A percentile compares a stretch with the other conserved stretches of the same genome.
These are phyloP conservation scores for Fusarium protoensiforme DNA, from an alignment of 2,329 filamentous ascomycete species.

Conservation along the genomic window DNA sequence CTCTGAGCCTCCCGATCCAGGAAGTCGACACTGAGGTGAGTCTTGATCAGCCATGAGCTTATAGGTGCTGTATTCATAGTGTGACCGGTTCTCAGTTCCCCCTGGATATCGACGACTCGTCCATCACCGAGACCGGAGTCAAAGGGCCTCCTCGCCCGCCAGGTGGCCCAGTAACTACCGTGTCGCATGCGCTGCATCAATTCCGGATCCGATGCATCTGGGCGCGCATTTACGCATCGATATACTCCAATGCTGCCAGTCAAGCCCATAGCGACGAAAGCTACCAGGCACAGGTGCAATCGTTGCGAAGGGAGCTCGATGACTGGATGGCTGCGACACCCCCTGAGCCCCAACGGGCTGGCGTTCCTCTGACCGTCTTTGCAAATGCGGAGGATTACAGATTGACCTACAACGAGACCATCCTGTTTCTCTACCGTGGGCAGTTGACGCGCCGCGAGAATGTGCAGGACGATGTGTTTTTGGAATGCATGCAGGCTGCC, in stretches of 20 bases:
- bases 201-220: conserved; percentile 10
- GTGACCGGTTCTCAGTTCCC: conserved; percentile 1
- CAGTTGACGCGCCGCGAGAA: conserved; percentile 26
- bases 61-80: not conserved
- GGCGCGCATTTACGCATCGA: conserved; percentile 4
- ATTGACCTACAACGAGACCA: conserved; percentile 28
- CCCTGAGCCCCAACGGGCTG: not conserved
- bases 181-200: conserved; percentile 5
- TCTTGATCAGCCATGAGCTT: not conserved
- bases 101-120: conserved; percentile 9
- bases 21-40: conserved; percentile 19
- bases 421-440: conserved; percentile 38
- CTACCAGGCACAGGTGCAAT: not conserved
- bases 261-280: not conserved
- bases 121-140: not conserved
- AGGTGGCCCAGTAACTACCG: not conserved
- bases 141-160: not conserved
- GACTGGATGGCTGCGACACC: conserved; percentile 9
- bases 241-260: not conserved
- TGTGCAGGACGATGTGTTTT: conserved; percentile 32
- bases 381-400: not conserved
- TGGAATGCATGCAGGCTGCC: conserved; percentile 32
- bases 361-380: not conserved
- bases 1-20: conserved; percentile 1
- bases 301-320: conserved; percentile 4